Evolutionary conservation across 306 rosid species (phyloP).

Genomic region (Casuarina cunninghamiana): DNA sequence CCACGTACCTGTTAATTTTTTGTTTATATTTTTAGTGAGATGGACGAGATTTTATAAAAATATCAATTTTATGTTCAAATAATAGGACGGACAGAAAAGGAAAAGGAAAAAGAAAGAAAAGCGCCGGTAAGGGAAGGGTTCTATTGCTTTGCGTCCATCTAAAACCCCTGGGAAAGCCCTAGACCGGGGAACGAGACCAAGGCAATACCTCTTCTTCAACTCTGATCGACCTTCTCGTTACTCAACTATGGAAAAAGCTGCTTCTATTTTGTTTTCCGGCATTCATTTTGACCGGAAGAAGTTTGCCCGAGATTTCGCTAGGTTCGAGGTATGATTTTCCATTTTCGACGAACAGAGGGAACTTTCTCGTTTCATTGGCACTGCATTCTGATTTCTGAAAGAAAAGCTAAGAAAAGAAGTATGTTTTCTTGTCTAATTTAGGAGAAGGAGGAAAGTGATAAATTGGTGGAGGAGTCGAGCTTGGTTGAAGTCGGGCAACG

Average conservation of each 20-base stretch:
- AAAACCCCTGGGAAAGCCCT: not conserved
- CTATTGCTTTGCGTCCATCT: not conserved
- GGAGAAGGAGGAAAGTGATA: slow-evolving; percentile 47
- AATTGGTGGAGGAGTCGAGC: slow-evolving; percentile 34
- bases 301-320: slow-evolving; percentile 68
- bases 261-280: slow-evolving; percentile 82
- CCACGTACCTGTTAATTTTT: too few species aligned
- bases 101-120: not conserved
- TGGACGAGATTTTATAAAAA: too few species aligned
- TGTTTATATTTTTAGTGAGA: too few species aligned
- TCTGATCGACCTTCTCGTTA: not conserved
- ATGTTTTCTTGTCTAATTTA: not conserved
- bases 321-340: slow-evolving; percentile 56
- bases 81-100: too few species aligned
- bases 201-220: not conserved
- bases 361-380: not conserved
- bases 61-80: not conserved
- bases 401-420: not conserved
- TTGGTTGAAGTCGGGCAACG: slow-evolving; percentile 24
- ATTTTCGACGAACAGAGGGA: not conserved
- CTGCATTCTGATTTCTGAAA: not conserved
- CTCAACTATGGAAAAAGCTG: slow-evolving; percentile 50
- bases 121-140: too few species aligned
- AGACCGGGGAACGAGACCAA: not conserved
- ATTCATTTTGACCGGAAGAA: slow-evolving; percentile 67